These are phyloP conservation scores for Exophiala phaeomuriformis DNA, from an alignment of 2,329 filamentous ascomycete species.

Conservation along the genomic window DNA sequence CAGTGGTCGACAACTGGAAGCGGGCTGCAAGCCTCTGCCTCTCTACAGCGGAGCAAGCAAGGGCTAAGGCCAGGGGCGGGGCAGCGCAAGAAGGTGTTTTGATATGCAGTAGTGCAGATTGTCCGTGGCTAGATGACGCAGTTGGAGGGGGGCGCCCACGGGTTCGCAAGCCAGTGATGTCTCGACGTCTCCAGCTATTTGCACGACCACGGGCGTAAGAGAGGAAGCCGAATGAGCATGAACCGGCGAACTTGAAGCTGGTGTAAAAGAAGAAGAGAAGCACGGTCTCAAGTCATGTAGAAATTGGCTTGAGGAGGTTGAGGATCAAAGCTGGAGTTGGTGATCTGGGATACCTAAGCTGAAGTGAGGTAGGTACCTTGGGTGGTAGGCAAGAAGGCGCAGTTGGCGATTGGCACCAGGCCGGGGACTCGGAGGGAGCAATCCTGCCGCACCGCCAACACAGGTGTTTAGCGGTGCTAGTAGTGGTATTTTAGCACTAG, in stretches of 20 bases:
- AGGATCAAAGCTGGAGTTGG: background rate
- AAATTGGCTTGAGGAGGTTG: background rate
- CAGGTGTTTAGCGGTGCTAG: too few relatives aligned
- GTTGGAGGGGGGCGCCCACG: slow-evolving; percentile 8
- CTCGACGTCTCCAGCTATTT: background rate
- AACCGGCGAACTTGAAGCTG: background rate
- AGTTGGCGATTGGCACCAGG: too few relatives aligned
- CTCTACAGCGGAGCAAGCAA: slow-evolving; percentile 14
- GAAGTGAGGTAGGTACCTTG: too few relatives aligned
- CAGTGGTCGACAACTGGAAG: background rate
- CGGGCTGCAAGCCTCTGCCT: background rate
- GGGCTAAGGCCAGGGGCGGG: slow-evolving; percentile 8
- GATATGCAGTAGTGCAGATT: too few relatives aligned
- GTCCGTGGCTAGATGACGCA: slow-evolving; percentile 15
- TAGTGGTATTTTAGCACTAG: too few relatives aligned
- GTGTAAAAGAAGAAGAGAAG: background rate
- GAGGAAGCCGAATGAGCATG: background rate
- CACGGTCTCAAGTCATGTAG: background rate
- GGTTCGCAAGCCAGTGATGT: background rate
- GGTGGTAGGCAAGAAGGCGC: too few relatives aligned
- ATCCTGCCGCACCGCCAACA: too few relatives aligned
- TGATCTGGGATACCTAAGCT: too few relatives aligned
- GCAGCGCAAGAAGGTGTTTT: background rate
- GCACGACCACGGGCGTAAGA: background rate
- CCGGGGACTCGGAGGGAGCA: too few relatives aligned